Evolutionary conservation across 2,329 filamentous ascomycete genomes (phyloP).

Genomic region (Pseudogymnoascus verrucosus): DNA sequence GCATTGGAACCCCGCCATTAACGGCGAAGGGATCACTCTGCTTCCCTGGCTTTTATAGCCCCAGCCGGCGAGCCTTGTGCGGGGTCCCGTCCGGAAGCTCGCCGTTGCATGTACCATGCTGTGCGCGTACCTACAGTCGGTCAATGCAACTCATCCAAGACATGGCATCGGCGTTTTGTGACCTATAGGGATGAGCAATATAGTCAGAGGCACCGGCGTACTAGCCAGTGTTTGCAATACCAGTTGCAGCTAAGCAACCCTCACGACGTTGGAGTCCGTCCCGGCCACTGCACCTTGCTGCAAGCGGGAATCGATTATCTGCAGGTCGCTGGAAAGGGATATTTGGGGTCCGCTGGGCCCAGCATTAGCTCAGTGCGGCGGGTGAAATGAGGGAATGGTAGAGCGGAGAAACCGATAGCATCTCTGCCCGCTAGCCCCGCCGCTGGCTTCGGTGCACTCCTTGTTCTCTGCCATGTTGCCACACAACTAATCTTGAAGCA

Average conservation of each 20-base stretch:
- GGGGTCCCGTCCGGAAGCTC: background rate
- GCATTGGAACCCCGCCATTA: background rate
- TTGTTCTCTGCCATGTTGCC: background rate
- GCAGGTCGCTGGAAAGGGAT: background rate
- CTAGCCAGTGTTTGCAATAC: background rate
- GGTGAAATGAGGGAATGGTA: background rate
- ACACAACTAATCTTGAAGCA: background rate
- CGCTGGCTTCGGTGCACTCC: background rate
- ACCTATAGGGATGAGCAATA: conserved; percentile 4
- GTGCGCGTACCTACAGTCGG: conserved; percentile 6
- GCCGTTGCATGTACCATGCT: conserved; percentile 1
- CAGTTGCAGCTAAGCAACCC: background rate
- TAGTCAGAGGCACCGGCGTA: background rate
- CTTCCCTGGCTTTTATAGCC: background rate
- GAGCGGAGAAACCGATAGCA: background rate
- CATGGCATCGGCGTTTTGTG: conserved; percentile 1
- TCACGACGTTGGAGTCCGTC: background rate
- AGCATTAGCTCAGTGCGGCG: background rate
- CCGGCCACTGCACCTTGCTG: background rate
- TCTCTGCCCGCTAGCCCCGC: background rate
- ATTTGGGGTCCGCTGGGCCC: background rate
- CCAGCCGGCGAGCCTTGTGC: background rate
- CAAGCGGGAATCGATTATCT: conserved; percentile 5
- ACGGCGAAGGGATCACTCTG: background rate
- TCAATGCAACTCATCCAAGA: conserved; percentile 6